Base-by-base conservation (phyloP, 129 eudicot genomes). In the Saposhnikovia divaricata region DNA sequence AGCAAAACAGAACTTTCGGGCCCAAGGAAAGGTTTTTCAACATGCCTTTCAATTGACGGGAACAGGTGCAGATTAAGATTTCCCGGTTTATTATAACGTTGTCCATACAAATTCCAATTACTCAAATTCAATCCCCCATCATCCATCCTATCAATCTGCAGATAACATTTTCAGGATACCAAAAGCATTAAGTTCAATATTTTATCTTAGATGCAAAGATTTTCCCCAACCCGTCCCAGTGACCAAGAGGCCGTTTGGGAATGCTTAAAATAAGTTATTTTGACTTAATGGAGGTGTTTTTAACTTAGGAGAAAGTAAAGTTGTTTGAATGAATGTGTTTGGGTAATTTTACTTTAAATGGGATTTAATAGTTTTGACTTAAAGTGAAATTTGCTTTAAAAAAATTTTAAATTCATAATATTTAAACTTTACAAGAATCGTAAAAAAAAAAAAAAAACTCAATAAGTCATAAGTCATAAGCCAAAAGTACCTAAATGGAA, bases 61-160 rank as follows among this genome's bases (percentile, higher is more conserved):
- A 93, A 88, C 23, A 93, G 88, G 78, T 91, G 91, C 57, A 93
- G 84, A 77, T 87, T 86, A 3, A 91, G 89, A 79, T 85, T 87
- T 66, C 87, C 86, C 72, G 78, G 78, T 46, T 46, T 74, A 46
- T 74, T 74, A 74, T 47, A 84, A 80, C 11, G 93, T 74, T 44
- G 93, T 83, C 90, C 96, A 75, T 91, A 91, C 45, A 85, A 94
- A 50, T 92, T 97, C 97, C 95, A 93, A 82, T 89, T 89, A 28
- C 92, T 84, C 82, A 88, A 78, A 79, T 85, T 88, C 66, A 91
- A 71, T 38, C 89, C 78, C 28, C 78, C 91, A 51, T 88, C 97
- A 9, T 87, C 93, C 98, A 87, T 93, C 82, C 72, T 53, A 23
- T n/a, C 68, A 59, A 77, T 57, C 84, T 84, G 79, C 78, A 75